These are phyloP conservation scores for Boletus fagicola DNA, from an alignment of 768 basidiomycete genomes.

Conservation along the genomic window DNA sequence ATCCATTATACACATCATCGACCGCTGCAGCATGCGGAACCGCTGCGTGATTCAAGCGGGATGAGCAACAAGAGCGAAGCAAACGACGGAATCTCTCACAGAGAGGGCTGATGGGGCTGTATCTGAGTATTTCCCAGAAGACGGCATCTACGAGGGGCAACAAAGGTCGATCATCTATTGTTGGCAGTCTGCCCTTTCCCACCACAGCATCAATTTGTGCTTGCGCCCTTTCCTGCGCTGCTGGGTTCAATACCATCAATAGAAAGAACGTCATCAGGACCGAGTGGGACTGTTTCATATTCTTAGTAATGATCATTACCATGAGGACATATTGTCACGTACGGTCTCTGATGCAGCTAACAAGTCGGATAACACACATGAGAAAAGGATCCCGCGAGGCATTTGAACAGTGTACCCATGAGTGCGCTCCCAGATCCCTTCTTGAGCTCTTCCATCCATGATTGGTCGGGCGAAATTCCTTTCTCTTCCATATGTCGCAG, in stretches of 20 bases:
- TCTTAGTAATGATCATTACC: neutral
- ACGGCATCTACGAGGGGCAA: constrained; percentile 12
- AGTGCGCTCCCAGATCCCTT: constrained; percentile 1
- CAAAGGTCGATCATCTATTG: constrained; percentile 3
- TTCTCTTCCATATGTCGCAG: neutral
- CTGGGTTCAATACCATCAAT: constrained; percentile 7
- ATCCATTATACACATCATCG: constrained; percentile 41
- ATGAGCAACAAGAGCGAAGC: neutral
- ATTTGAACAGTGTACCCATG: neutral
- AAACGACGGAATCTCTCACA: neutral
- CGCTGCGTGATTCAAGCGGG: constrained; percentile 1
- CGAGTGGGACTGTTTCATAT: neutral
- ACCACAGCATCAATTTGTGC: constrained; percentile 7
- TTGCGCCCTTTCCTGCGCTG: constrained; percentile 1
- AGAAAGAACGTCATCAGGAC: constrained; percentile 11
- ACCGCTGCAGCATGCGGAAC: constrained; percentile 31
- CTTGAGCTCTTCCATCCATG: neutral
- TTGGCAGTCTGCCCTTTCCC: constrained; percentile 2
- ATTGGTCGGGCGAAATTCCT: neutral
- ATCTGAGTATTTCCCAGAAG: constrained; percentile 3
- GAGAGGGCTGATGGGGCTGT: neutral
- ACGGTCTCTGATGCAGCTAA: constrained; percentile 10
- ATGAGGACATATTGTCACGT: neutral
- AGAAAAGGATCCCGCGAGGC: neutral
- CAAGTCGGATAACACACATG: neutral